Evolutionary conservation across 2,329 filamentous ascomycete genomes (phyloP).

Genomic region (Fusarium vanettenii): DNA sequence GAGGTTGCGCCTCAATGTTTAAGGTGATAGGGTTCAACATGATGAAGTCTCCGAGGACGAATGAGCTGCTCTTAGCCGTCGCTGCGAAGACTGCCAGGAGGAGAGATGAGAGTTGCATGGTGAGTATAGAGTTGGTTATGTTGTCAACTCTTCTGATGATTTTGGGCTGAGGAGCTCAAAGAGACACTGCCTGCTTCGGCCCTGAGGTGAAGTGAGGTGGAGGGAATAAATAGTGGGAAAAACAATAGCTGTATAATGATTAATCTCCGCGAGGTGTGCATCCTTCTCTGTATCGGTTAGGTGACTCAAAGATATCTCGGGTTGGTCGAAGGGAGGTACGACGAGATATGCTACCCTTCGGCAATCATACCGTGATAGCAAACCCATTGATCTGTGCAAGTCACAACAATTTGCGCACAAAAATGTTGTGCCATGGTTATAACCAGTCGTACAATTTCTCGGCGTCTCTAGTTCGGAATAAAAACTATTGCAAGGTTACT

Average conservation of each 20-base stretch:
- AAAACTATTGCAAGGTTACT: not conserved
- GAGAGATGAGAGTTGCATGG: not conserved
- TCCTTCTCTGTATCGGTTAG: not conserved
- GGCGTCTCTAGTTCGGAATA: not conserved
- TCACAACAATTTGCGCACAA: not conserved
- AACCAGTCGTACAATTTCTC: not conserved
- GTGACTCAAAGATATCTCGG: not conserved
- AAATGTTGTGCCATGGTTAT: not conserved
- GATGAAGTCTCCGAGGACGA: not conserved
- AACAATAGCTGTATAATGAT: no score
- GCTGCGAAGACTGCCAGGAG: not conserved
- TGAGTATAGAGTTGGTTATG: not conserved
- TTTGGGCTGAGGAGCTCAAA: not conserved
- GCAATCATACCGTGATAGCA: not conserved
- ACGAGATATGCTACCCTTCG: not conserved
- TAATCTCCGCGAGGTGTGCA: rapidly evolving
- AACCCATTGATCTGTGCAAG: not conserved
- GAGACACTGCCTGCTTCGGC: not conserved
- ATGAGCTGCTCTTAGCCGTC: not conserved
- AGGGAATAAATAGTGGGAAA: no score
- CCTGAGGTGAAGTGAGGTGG: not conserved
- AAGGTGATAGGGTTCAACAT: not conserved
- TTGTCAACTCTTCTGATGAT: not conserved
- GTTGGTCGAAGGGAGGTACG: not conserved
- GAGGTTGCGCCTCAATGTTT: not conserved